Evolutionary conservation across 345 rosid genomes (phyloP).

Genomic region (Lumnitzera racemosa): DNA sequence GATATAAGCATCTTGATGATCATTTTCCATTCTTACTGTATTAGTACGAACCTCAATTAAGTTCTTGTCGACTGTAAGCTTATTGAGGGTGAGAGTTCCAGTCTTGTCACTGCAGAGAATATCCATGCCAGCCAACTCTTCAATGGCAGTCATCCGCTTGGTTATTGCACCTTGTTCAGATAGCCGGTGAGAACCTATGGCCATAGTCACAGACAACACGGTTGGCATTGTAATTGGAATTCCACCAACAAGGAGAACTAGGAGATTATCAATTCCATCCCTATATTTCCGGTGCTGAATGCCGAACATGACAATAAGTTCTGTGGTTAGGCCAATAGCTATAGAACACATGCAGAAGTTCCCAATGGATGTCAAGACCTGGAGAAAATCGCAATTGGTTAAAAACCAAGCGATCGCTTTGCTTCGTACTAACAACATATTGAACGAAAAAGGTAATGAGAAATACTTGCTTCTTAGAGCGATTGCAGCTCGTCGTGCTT

Average conservation of each 20-base stretch:
- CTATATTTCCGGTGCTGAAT: slow-evolving; percentile 39
- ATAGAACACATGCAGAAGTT: slow-evolving; percentile 43
- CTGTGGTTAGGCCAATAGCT: slow-evolving; percentile 27
- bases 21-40: no score
- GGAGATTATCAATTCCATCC: slow-evolving; percentile 47
- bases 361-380: slow-evolving; percentile 30
- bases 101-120: slow-evolving; percentile 39
- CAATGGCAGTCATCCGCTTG: slow-evolving; percentile 41
- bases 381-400: slow-evolving; percentile 8
- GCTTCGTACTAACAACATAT: no score
- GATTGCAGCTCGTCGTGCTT: no score
- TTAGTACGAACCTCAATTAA: slow-evolving; percentile 19
- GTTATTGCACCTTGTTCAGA: slow-evolving; percentile 39
- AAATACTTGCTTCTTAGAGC: no score
- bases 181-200: slow-evolving; percentile 33
- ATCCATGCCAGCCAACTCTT: slow-evolving; percentile 45
- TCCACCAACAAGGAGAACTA: slow-evolving; percentile 56
- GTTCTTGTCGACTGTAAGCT: slow-evolving; percentile 34
- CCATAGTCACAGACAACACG: slow-evolving; percentile 49
- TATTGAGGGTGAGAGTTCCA: slow-evolving; percentile 34
- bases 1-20: no score
- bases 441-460: no score
- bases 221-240: slow-evolving; percentile 76
- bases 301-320: slow-evolving; percentile 26
- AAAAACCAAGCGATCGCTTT: background rate